Evolutionary conservation across 1,139 yeast species (phyloP).

Genomic region (Saccharomycopsis phalli): DNA sequence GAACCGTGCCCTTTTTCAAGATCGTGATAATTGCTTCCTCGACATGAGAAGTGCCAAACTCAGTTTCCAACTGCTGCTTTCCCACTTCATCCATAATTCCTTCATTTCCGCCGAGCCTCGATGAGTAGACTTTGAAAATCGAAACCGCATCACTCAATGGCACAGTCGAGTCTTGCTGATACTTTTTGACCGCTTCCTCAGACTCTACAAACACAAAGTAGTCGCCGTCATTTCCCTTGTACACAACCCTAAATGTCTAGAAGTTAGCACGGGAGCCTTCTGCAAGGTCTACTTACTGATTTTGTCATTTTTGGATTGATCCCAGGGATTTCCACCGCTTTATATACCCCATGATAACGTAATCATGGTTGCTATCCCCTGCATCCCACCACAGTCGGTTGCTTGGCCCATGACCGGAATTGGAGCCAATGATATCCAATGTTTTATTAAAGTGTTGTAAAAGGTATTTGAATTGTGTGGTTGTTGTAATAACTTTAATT

Average conservation of each 20-base stretch:
- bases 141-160: conserved; percentile 62
- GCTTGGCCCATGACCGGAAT: too few species aligned
- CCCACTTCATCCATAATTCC: conserved; percentile 71
- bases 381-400: too few species aligned
- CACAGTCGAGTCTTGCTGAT: conserved; percentile 42
- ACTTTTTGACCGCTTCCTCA: conserved; percentile 39
- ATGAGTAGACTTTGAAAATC: conserved; percentile 54
- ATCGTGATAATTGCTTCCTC: conserved; percentile 17
- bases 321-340: too few species aligned
- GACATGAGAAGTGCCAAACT: conserved; percentile 40
- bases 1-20: conserved; percentile 11
- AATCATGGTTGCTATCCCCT: too few species aligned
- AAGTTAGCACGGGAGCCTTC: too few species aligned
- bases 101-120: conserved; percentile 57
- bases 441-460: too few species aligned
- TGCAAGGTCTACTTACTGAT: too few species aligned
- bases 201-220: conserved; percentile 59
- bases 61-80: conserved; percentile 50
- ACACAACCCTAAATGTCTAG: conserved; percentile 54
- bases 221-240: conserved; percentile 55
- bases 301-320: too few species aligned
- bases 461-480: too few species aligned
- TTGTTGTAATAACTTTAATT: too few species aligned
- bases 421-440: too few species aligned
- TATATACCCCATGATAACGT: too few species aligned